These are phyloP conservation scores for Trichoderma brevicompactum DNA, from an alignment of 2,329 filamentous ascomycete species.

Conservation along the genomic window DNA sequence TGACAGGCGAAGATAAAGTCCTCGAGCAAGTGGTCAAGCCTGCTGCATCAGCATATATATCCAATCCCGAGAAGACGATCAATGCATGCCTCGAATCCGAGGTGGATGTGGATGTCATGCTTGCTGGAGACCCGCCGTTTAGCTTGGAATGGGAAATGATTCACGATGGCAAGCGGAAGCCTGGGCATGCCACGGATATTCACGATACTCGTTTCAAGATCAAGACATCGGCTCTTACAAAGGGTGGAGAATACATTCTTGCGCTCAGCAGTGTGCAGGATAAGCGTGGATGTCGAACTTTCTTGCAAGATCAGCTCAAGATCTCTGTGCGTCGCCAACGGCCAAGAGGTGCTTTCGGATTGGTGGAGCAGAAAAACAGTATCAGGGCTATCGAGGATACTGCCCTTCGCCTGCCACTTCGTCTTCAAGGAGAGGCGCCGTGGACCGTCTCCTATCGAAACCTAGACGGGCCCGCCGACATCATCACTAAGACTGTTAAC, in stretches of 20 bases:
- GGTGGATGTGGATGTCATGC: constrained; percentile 72
- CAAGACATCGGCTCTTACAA: constrained; percentile 71
- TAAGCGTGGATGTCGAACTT: constrained; percentile 81
- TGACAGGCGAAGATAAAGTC: constrained; percentile 64
- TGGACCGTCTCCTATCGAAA: constrained; percentile 83
- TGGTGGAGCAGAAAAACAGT: constrained; percentile 77
- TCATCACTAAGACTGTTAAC: constrained; percentile 54
- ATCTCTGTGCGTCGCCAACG: constrained; percentile 87
- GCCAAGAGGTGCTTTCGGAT: constrained; percentile 83
- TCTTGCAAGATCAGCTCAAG: constrained; percentile 81
- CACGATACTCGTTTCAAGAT: constrained; percentile 68
- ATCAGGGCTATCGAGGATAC: constrained; percentile 78
- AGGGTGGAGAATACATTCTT: constrained; percentile 89
- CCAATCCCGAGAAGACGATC: constrained; percentile 56
- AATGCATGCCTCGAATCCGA: constrained; percentile 83
- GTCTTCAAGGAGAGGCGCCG: constrained; percentile 81
- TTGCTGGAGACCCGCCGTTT: constrained; percentile 86
- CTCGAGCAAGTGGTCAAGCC: constrained; percentile 93
- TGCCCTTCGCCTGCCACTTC: constrained; percentile 74
- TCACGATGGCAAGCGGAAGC: constrained; percentile 82
- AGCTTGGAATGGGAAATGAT: constrained; percentile 90
- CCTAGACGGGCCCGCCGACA: constrained; percentile 55
- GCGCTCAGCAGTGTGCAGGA: constrained; percentile 87
- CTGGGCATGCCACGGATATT: constrained; percentile 68
- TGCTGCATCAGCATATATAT: constrained; percentile 78